These are phyloP conservation scores for Chlorophyllum brunneum DNA, from an alignment of 768 basidiomycete species.

Conservation along the genomic window DNA sequence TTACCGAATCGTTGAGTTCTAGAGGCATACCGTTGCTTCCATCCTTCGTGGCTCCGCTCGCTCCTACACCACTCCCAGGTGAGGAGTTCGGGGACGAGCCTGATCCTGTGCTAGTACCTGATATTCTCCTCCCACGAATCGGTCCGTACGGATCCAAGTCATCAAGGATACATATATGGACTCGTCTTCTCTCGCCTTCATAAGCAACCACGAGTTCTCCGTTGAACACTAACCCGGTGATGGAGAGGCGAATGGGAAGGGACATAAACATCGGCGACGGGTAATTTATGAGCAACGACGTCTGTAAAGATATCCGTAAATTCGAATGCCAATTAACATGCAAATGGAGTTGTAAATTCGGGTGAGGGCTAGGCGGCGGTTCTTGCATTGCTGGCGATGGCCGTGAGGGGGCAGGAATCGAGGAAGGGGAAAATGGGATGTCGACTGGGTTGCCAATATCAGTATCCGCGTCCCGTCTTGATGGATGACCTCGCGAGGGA, in stretches of 20 bases:
- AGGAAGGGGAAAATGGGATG: constrained; percentile 20
- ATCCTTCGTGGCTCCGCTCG: neutral
- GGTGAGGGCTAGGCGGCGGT: constrained; percentile 34
- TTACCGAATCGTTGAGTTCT: constrained; percentile 50
- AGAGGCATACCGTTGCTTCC: constrained; percentile 38
- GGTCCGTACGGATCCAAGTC: constrained; percentile 85
- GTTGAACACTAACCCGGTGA: constrained; percentile 82
- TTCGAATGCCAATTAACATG: constrained; percentile 85
- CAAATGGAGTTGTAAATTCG: constrained; percentile 88
- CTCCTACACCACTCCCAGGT: constrained; percentile 15
- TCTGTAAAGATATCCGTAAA: constrained; percentile 83
- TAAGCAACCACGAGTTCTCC: constrained; percentile 91
- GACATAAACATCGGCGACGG: constrained; percentile 97
- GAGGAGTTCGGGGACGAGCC: constrained; percentile 2
- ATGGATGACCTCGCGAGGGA: neutral
- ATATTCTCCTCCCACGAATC: constrained; percentile 43
- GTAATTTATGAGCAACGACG: constrained; percentile 94
- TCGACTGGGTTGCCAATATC: constrained; percentile 14
- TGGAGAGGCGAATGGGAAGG: constrained; percentile 89
- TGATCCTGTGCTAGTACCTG: neutral
- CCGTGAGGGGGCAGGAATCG: constrained; percentile 16
- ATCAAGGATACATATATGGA: constrained; percentile 88
- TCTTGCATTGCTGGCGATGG: constrained; percentile 21
- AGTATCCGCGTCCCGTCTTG: constrained; percentile 6
- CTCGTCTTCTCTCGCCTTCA: constrained; percentile 73